phyloP scores from a whole-genome alignment of 2,329 filamentous ascomycete genomes.

The Thermoascus crustaceus region DNA sequence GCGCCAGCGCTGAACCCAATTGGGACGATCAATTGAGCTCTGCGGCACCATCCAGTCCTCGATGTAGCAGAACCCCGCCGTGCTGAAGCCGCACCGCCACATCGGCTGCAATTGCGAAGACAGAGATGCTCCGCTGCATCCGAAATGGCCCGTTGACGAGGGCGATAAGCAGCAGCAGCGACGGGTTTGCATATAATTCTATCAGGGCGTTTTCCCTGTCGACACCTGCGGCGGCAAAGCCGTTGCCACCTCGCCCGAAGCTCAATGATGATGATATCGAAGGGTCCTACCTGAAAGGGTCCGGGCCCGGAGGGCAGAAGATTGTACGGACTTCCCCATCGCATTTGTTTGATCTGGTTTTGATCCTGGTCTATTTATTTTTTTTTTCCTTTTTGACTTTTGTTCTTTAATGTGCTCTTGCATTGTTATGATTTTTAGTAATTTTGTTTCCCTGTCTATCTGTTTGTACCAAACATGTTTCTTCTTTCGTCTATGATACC shows the following conservation, averaged over 20 bases:
- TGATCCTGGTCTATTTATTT: constrained; percentile 3
- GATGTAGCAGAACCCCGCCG: no score
- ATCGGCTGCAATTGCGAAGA: no score
- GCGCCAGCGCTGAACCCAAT: no score
- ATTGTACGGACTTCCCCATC: constrained; percentile 51
- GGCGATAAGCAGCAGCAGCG: not conserved
- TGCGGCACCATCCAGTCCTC: no score
- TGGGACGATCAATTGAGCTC: no score
- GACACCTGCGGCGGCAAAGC: constrained; percentile 38
- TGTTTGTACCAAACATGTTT: not conserved
- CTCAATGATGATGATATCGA: constrained; percentile 72
- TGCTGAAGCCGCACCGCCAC: no score
- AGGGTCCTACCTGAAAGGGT: constrained; percentile 82
- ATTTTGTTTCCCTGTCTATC: not conserved
- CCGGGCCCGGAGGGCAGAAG: constrained; percentile 89
- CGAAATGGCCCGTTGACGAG: not conserved
- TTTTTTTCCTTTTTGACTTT: not conserved
- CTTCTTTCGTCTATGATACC: no score
- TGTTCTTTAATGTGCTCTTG: not conserved
- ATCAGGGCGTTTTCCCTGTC: constrained; percentile 16
- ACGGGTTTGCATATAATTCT: not conserved
- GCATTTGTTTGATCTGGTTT: constrained; percentile 5
- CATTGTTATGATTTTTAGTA: not conserved
- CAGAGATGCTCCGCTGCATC: not conserved
- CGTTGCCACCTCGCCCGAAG: constrained; percentile 66